Evolutionary conservation across 352 stramenopile genomes (phyloP).

Genomic region (Phytophthora pistaciae): DNA sequence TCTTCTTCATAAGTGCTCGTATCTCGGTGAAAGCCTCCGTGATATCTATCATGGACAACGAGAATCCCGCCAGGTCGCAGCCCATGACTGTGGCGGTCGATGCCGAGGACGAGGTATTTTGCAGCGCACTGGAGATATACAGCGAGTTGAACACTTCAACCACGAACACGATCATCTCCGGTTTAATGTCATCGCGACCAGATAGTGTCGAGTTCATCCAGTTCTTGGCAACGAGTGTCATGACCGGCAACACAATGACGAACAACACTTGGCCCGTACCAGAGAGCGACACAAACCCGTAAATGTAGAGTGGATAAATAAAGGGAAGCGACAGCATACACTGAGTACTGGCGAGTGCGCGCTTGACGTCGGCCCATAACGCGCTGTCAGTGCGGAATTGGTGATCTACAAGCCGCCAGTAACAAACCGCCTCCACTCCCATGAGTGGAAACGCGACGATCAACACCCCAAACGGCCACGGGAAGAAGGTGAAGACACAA

Average conservation of each 20-base stretch:
- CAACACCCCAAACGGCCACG: not conserved
- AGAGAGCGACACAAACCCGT: not conserved
- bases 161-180: not conserved
- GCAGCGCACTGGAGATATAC: not conserved
- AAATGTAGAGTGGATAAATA: not conserved
- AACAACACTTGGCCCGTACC: not conserved
- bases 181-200: not conserved
- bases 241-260: not conserved
- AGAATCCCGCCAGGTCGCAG: not conserved
- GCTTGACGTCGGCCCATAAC: not conserved
- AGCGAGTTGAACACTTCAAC: not conserved
- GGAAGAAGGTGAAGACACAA: not conserved
- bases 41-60: not conserved
- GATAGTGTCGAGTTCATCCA: not conserved
- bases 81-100: not conserved
- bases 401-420: not conserved
- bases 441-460: not conserved
- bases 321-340: not conserved
- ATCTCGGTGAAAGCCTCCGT: not conserved
- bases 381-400: no score
- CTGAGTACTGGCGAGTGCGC: not conserved
- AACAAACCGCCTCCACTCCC: not conserved
- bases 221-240: not conserved
- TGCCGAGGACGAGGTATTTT: not conserved
- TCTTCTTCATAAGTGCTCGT: not conserved